Evolutionary conservation across 73 alveolate species (phyloP).

Genomic region (Durusdinium trenchii): DNA sequence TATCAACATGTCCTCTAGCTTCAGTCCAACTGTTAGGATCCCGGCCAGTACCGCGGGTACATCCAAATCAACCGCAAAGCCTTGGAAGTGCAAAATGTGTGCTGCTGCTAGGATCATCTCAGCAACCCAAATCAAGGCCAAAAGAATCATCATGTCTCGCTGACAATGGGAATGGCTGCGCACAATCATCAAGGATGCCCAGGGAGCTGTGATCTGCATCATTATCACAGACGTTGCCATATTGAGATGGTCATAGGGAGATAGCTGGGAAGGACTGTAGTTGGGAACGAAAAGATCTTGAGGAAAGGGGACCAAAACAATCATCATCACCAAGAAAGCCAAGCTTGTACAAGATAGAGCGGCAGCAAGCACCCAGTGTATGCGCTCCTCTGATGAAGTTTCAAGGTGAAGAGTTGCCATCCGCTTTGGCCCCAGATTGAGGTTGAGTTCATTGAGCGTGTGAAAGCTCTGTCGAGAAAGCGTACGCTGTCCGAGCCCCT

Average conservation of each 20-base stretch:
- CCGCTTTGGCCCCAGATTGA: neutral
- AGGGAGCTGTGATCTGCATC: constrained; percentile 27
- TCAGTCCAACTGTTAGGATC: constrained; percentile 7
- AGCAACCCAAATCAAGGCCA: constrained; percentile 25
- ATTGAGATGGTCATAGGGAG: constrained; percentile 53
- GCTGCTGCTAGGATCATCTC: constrained; percentile 6
- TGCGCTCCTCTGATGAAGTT: neutral
- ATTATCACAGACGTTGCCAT: constrained; percentile 18
- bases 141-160: constrained; percentile 10
- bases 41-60: constrained; percentile 56
- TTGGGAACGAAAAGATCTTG: neutral
- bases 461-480: neutral
- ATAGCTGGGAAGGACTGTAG: constrained; percentile 20
- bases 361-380: neutral
- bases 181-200: neutral
- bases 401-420: neutral
- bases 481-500: neutral
- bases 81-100: constrained; percentile 36
- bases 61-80: constrained; percentile 28
- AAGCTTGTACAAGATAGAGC: neutral
- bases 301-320: constrained; percentile 20
- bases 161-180: constrained; percentile 53
- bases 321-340: constrained; percentile 12
- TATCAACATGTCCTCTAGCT: neutral
- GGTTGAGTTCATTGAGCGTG: neutral